Evolutionary conservation across 305 asterid genomes (phyloP), one percentile per base, ranked within the genome.

Genomic region (Fraxinus nigra): DNA sequence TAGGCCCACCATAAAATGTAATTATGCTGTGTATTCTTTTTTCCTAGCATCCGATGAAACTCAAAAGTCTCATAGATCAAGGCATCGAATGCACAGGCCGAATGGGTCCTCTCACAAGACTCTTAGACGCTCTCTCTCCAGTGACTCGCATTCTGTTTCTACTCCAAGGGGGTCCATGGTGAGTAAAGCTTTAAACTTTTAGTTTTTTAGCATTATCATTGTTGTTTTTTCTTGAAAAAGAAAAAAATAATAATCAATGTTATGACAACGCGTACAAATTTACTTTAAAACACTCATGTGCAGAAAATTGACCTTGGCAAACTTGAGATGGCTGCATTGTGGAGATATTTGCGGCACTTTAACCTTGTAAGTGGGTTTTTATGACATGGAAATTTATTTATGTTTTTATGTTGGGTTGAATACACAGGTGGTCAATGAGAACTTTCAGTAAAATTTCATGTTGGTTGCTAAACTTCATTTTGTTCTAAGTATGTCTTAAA

Each of bases 251-350:
- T 38, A 40, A 38, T 46, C 18, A 38, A 28, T 11, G 7, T 72
- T 32, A 56, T 18, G 30, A 33, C 43, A 56, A 30, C 22, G 48
- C 20, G 16, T 51, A 1, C 9, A 35, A 24, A 74, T 76, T 46
- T 30, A 5, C 16, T 51, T 77, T n/a, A 28, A 69, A 78, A 43
- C 51, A 1, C 76, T 18, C 2, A 13, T 46, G 26, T 38, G 35
- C 90, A 87, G 92, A 92, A 92, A 90, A 91, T 95, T 78, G 99
- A 95, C 89, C 92, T 95, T 75, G 80, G 99, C 91, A 95, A 93
- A 85, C 95, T 95, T 2, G 98, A 93, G 90, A 92, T 90, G 95
- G 89, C 91, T 38, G 98, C 98, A 0, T 80, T 95, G 8, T 90
- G 97, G 98, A 93, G 94, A 91, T 93, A 95, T 81, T 85, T 89